A percentile compares a stretch with the other conserved stretches of the same genome.
phyloP scores from a whole-genome alignment of 495 filamentous ascomycete genomes.

The Glutinoglossum americanum region DNA sequence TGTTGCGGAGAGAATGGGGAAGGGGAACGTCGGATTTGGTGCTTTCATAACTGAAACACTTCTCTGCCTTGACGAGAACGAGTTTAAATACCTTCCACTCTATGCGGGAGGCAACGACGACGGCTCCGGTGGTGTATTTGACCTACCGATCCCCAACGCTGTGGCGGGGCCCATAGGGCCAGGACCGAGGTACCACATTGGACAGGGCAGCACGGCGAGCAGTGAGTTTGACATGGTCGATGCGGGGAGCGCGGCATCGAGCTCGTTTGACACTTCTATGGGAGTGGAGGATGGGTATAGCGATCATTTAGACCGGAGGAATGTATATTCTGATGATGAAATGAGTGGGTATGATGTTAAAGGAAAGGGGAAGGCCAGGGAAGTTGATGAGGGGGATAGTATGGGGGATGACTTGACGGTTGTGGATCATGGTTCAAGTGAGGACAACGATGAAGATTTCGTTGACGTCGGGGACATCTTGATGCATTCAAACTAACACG shows the following conservation, averaged over 20 bases:
- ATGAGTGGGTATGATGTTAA: background rate
- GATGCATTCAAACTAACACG: background rate
- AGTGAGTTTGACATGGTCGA: constrained; percentile 13
- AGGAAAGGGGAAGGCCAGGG: background rate
- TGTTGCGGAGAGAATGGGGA: background rate
- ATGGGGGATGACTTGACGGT: background rate
- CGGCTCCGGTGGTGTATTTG: constrained; percentile 29
- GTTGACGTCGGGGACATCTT: background rate
- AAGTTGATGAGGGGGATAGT: background rate
- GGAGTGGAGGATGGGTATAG: constrained; percentile 13
- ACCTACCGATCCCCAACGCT: constrained; percentile 19
- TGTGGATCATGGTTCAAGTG: background rate
- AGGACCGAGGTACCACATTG: constrained; percentile 23
- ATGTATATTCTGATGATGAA: constrained; percentile 8
- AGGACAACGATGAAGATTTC: background rate
- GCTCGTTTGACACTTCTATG: constrained; percentile 10
- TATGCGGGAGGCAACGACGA: constrained; percentile 36
- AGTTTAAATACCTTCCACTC: constrained; percentile 30
- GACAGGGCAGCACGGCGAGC: constrained; percentile 3
- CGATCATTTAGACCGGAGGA: constrained; percentile 9
- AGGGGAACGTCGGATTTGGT: background rate
- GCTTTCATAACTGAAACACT: constrained; percentile 21
- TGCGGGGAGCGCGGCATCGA: constrained; percentile 6
- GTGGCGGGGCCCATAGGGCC: constrained; percentile 20
- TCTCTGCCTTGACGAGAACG: constrained; percentile 24